Evolutionary conservation across 192 early-diverging fungal species (phyloP).

Genomic region (Funneliformis mosseae): DNA sequence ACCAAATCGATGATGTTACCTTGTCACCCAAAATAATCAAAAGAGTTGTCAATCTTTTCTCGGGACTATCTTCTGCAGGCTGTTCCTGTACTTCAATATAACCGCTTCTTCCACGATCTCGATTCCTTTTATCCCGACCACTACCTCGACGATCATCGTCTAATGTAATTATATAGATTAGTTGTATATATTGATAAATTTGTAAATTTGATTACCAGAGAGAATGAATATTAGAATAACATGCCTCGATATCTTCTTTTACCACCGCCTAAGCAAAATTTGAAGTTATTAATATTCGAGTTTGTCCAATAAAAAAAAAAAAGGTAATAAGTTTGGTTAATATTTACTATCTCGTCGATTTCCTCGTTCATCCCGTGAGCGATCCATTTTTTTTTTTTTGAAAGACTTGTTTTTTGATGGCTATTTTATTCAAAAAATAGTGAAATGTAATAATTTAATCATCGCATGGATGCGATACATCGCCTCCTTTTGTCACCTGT

Average conservation of each 20-base stretch:
- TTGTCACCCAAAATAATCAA: conserved; percentile 16
- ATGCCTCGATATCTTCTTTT: conserved; percentile 12
- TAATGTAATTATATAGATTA: not conserved
- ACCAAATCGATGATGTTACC: not conserved
- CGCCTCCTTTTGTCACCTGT: no score
- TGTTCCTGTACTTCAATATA: conserved; percentile 1
- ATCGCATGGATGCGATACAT: no score
- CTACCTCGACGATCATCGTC: conserved; percentile 11
- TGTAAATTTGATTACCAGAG: not conserved
- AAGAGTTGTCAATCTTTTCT: not conserved
- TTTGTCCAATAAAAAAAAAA: not conserved
- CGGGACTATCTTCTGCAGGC: not conserved
- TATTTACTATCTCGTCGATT: not conserved
- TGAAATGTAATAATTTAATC: no score
- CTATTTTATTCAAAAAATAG: no score
- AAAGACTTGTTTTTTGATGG: no score
- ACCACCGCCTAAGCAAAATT: not conserved
- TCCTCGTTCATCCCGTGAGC: not conserved
- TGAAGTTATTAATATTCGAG: not conserved
- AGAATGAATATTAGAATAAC: not conserved
- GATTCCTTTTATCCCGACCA: not conserved
- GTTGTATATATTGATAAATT: not conserved
- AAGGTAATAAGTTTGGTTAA: not conserved
- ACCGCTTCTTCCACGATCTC: not conserved
- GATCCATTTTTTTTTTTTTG: not conserved